phyloP scores from a whole-genome alignment of 2,329 filamentous ascomycete species.

The Ilyonectria mors-panacis region DNA sequence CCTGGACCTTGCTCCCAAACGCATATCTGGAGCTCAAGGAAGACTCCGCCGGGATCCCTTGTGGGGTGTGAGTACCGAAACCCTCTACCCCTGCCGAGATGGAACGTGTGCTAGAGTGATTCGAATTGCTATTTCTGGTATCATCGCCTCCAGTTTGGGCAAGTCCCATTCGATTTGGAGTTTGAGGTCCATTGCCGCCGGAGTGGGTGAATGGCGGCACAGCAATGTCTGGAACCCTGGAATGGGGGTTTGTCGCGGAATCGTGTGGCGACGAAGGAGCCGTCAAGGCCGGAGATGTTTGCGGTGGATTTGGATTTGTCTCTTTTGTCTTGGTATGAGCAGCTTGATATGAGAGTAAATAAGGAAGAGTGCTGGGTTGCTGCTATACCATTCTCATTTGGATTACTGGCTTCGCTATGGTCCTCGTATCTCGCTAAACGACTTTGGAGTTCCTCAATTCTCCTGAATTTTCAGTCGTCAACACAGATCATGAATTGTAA shows the following conservation, averaged over 20 bases:
- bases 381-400: conserved; percentile 3
- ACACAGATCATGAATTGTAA: not conserved
- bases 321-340: not conserved
- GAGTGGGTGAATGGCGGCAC: not conserved
- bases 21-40: conserved; percentile 10
- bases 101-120: not conserved
- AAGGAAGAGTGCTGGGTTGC: not conserved
- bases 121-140: not conserved
- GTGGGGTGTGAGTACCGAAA: not conserved
- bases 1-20: conserved; percentile 8
- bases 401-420: not conserved
- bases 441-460: conserved; percentile 9
- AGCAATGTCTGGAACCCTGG: not conserved
- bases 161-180: not conserved
- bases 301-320: not conserved
- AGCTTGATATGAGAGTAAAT: not conserved
- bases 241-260: not conserved
- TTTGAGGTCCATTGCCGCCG: not conserved
- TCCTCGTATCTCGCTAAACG: conserved; percentile 8
- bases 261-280: not conserved
- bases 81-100: not conserved
- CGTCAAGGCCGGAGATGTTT: not conserved
- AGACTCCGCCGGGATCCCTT: conserved; percentile 1
- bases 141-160: not conserved
- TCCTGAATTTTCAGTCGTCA: not conserved